Percentiles rank a stretch among this genome's conserved stretches.
These are phyloP conservation scores for Alternaria atra DNA, from an alignment of 2,329 filamentous ascomycete species.

Conservation along the genomic window DNA sequence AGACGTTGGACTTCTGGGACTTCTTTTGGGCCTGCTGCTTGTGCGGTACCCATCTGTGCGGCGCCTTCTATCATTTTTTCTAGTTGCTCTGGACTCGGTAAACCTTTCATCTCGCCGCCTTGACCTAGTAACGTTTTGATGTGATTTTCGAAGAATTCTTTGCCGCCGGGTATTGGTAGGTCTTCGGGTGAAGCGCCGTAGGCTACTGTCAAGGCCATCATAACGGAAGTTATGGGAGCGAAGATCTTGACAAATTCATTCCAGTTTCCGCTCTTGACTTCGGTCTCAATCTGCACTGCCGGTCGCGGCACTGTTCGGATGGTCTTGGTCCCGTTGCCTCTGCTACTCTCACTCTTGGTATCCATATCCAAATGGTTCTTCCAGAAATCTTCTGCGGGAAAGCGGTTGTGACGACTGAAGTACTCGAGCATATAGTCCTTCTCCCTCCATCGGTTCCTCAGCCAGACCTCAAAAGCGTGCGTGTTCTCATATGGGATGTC, in stretches of 20 bases:
- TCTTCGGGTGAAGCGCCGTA: slow-evolving; percentile 52
- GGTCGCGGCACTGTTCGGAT: slow-evolving; percentile 45
- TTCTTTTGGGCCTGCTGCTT: slow-evolving; percentile 39
- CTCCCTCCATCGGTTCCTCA: slow-evolving; percentile 86
- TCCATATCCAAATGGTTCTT: slow-evolving; percentile 52
- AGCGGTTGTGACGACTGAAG: slow-evolving; percentile 76
- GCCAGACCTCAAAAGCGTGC: slow-evolving; percentile 82
- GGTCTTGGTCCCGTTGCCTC: slow-evolving; percentile 42
- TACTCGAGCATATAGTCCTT: slow-evolving; percentile 90
- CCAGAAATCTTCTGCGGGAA: slow-evolving; percentile 72
- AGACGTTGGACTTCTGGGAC: slow-evolving; percentile 41
- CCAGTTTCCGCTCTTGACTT: slow-evolving; percentile 60
- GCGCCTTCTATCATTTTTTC: slow-evolving; percentile 51
- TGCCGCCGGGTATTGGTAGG: slow-evolving; percentile 45
- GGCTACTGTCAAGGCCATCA: slow-evolving; percentile 58
- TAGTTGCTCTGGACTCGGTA: slow-evolving; percentile 47
- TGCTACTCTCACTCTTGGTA: slow-evolving; percentile 37
- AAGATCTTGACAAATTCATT: slow-evolving; percentile 63
- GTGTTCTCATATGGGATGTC: slow-evolving; percentile 82
- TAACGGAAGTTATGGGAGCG: slow-evolving; percentile 60
- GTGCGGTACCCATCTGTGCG: slow-evolving; percentile 42
- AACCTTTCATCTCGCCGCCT: slow-evolving; percentile 45
- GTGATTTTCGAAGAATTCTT: slow-evolving; percentile 47
- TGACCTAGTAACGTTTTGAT: slow-evolving; percentile 43
- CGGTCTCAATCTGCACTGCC: slow-evolving; percentile 58